Evolutionary conservation across 768 basidiomycete species (phyloP), one percentile per base, ranked within the genome.

Genomic region (Boletus reticulatus): DNA sequence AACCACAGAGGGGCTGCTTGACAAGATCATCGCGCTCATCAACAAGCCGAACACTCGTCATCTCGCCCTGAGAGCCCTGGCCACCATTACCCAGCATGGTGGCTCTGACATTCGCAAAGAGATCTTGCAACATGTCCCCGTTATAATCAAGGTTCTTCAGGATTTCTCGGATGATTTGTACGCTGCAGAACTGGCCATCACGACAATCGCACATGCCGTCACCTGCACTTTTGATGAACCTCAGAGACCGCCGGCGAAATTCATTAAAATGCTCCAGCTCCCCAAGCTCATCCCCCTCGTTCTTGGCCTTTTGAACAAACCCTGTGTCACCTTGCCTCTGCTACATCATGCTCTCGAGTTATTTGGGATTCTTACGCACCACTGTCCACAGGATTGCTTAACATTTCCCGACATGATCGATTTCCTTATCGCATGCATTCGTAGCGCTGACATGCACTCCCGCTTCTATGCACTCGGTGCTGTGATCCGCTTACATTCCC

Each of bases 1-100:
- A 38, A n/a, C 22, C 38, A 20, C 43, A 43, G 7, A 56, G 84
- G 85, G 82, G 5, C 69, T 87, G 17, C 62, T 87, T 29, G 58
- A 71, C 14, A 82, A 80, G 62, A 71, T 87, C 17, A 65, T 82
- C 14, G 78, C 83, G 6, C 70, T 86, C 14, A 51, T 85, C 10
- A 69, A 81, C 31, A 63, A 72, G 11, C 73, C 77, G 10, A 68
- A 67, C 6, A 80, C 77, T 17, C 76, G 80, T 1, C 75, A 78
- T 62, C 67, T 84, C 38, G 82, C 81, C 7, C 70, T 87, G 8
- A 79, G 78, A 19, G 76, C 82, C 10, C 67, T 87, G 12, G 73
- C 76, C 0, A 81, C 78, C 8, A 74, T 86, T 14, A 85, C 84
- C 0, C 84, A 82, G 49, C 84, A 85, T 46, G 82, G 83, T 8